Base-by-base conservation (phyloP, 306 rosid species). In the Chamaecrista fasciculata region DNA sequence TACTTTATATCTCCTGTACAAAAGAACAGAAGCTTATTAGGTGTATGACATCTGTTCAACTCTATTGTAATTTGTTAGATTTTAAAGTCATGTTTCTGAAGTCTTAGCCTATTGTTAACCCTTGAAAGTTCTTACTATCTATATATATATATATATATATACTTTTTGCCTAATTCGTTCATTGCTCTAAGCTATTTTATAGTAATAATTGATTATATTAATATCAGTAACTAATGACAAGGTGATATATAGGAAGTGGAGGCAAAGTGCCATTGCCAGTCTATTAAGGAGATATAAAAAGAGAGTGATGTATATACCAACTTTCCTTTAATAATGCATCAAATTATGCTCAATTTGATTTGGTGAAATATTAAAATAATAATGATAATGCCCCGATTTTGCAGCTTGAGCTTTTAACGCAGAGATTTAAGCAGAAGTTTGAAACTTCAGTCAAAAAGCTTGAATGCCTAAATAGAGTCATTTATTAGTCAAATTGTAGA, bases 1-100 rank as follows among this genome's bases (percentile, higher is more conserved):
- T 58, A 24, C 56, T 48, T 69, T 50, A 50, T 48, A 18, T 47
- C 23, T 26, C 56, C 11, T 79, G 76, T 63, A 62, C 63, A 62
- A 62, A 62, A 58, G 26, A 73, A 51, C 46, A 43, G 40, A 24
- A 66, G 55, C 59, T 58, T 66, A 2, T 58, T 66, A 2, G 39
- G 50, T 57, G 56, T 63, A 62, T 23, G 11, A 36, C 42, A 23
- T 40, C 11, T 36, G 52, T 19, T 31, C 46, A n/a, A 6, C 33
- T 43, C 42, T 62, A n/a, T 43, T 52, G 51, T 43, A 34, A 42
- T 10, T 24, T 63, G n/a, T 70, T 71, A 46, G 77, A 21, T 18
- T n/a, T n/a, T n/a, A n/a, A n/a, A n/a, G n/a, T n/a, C n/a, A n/a
- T n/a, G n/a, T n/a, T n/a, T n/a, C n/a, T n/a, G n/a, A 1, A 48